Evolutionary conservation across 2,329 filamentous ascomycete species (phyloP), one percentile per base, ranked within the genome.

Genomic region (Curvularia sp.): DNA sequence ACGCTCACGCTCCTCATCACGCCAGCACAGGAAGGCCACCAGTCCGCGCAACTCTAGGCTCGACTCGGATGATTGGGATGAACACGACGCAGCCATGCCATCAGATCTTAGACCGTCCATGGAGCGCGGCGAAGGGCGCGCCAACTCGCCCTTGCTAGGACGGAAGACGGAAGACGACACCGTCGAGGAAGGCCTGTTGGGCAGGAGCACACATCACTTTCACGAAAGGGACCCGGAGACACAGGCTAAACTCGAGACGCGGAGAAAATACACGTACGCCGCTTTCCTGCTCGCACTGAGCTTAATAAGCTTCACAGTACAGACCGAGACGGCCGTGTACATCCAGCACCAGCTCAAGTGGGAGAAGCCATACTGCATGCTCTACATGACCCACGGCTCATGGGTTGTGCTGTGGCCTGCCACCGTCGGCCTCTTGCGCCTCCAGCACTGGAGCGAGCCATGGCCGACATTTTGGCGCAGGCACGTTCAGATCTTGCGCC

Each of bases 301-400:
- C 73, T 82, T 99, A 72, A 80, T 96, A 58, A 90, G 91, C 73
- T 99, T 99, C 76, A 92, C 92, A 47, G 82, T 97, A 5, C 95
- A 99, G 84, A 98, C 95, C 3, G 94, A 98, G 82, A 92, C 96
- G 53, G 94, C 93, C 10, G 89, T 96, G 9, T 93, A 97, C 79
- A 95, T 99, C 60, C 94, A 98, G 80, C 89, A 94, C 75, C 88
- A 95, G 59, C 80, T 97, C 63, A 88, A 90, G 63, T 99, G 95
- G 95, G 87, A 96, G 80, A 99, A 99, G 81, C 92, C 95, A n/a
- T 99, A 97, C 81, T 96, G 92, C 82, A 99, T 99, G 95, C 87
- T 99, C 83, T 97, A 96, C 79, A 84, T 99, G 65, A 99, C 95
- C 10, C 95, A 99, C 80, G 91, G 94, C 54, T 97, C 93, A 1